Conservation (phyloP, 805 yeast species). For the Yarrowia deformans region DNA sequence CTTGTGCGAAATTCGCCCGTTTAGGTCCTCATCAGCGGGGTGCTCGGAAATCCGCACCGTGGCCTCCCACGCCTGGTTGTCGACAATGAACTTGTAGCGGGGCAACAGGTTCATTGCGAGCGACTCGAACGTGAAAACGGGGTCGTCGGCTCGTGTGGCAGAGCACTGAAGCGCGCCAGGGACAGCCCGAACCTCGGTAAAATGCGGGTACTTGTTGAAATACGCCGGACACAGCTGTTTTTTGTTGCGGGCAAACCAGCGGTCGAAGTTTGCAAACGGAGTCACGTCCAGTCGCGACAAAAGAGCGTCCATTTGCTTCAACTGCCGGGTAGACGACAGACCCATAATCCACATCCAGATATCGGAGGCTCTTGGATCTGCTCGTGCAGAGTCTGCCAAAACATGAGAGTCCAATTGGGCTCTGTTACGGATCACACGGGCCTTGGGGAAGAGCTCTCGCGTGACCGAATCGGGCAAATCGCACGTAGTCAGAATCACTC, state of each 20-base stretch:
- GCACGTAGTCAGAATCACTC: neutral
- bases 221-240: neutral
- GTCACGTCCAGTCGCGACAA: neutral
- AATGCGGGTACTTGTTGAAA: neutral
- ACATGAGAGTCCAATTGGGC: neutral
- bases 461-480: neutral
- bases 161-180: neutral
- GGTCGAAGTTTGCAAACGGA: neutral
- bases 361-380: neutral
- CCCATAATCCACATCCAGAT: neutral
- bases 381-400: neutral
- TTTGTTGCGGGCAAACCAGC: neutral
- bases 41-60: neutral
- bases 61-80: neutral
- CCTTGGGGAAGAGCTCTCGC: neutral
- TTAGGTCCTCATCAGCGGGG: neutral
- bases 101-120: neutral
- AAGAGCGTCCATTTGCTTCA: neutral
- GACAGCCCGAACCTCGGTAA: neutral
- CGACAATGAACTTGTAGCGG: neutral
- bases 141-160: neutral
- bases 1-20: neutral
- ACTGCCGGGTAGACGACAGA: neutral
- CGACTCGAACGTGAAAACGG: neutral
- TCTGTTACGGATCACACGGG: neutral